These are phyloP conservation scores for Penicillium canescens DNA, from an alignment of 495 filamentous ascomycete species.

Conservation along the genomic window DNA sequence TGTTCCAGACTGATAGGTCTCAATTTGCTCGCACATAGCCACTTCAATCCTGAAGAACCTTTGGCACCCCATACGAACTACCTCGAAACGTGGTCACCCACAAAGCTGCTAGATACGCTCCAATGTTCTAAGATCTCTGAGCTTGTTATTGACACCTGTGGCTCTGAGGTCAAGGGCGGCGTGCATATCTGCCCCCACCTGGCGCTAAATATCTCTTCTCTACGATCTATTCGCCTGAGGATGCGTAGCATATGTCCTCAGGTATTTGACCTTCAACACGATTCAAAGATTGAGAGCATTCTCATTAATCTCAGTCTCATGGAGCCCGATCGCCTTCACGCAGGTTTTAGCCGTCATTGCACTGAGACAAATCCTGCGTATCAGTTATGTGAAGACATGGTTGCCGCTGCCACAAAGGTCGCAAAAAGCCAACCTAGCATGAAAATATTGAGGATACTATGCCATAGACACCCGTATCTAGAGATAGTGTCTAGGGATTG, in stretches of 20 bases:
- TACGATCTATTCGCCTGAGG: conserved; percentile 1
- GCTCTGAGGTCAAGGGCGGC: background rate
- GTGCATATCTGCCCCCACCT: conserved; percentile 9
- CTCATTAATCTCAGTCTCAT: conserved; percentile 6
- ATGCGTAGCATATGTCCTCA: conserved; percentile 1
- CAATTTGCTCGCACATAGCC: background rate
- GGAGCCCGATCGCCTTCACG: conserved; percentile 1
- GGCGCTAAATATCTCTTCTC: conserved; percentile 1
- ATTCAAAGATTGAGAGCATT: conserved; percentile 7
- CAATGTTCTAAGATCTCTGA: background rate
- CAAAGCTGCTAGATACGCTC: background rate
- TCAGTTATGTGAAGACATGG: conserved; percentile 7
- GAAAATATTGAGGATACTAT: conserved; percentile 8
- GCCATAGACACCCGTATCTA: conserved; percentile 2
- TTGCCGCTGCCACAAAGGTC: conserved; percentile 6
- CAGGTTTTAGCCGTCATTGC: conserved; percentile 10
- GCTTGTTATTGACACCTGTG: conserved; percentile 12
- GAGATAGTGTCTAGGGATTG: conserved; percentile 8
- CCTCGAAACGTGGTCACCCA: background rate
- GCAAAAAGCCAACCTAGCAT: background rate
- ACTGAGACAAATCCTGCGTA: conserved; percentile 2
- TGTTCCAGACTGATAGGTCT: background rate
- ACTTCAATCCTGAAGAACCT: background rate
- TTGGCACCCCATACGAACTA: background rate
- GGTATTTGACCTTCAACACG: background rate